Conservation (phyloP, 257 asterid species). For the Penstemon eatonii region DNA sequence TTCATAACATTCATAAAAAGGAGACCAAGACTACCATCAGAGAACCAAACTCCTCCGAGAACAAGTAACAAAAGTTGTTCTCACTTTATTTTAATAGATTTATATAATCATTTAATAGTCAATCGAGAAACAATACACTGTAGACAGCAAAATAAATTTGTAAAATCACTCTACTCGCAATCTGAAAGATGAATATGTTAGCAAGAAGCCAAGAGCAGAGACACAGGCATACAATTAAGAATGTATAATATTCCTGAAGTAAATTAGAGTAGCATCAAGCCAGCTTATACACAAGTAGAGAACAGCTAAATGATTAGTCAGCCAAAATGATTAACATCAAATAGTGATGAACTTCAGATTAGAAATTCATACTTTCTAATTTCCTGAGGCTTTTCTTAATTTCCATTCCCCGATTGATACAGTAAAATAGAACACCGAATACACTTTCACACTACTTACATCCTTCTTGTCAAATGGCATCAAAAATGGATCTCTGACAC, state of each 20-base stretch:
- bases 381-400: neutral
- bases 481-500: slow-evolving; percentile 88
- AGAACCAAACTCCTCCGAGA: slow-evolving; percentile 1
- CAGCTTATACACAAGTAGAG: slow-evolving; percentile 9
- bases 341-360: slow-evolving; percentile 4
- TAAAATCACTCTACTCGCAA: neutral
- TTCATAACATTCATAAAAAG: neutral
- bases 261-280: slow-evolving; percentile 14
- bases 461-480: slow-evolving; percentile 95
- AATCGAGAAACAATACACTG: neutral
- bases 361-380: slow-evolving; percentile 24
- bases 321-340: slow-evolving; percentile 14
- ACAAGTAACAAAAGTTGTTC: neutral
- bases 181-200: neutral
- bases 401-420: slow-evolving; percentile 11
- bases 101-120: neutral
- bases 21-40: neutral
- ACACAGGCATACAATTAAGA: slow-evolving; percentile 1
- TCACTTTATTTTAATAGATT: slow-evolving; percentile 1
- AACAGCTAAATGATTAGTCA: slow-evolving; percentile 8
- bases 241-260: neutral
- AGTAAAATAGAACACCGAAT: slow-evolving; percentile 18
- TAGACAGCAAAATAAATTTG: neutral
- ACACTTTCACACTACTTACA: slow-evolving; percentile 51
- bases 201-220: slow-evolving; percentile 13